Evolutionary conservation across 1,139 yeast genomes (phyloP).

Genomic region (Pichia sp.): DNA sequence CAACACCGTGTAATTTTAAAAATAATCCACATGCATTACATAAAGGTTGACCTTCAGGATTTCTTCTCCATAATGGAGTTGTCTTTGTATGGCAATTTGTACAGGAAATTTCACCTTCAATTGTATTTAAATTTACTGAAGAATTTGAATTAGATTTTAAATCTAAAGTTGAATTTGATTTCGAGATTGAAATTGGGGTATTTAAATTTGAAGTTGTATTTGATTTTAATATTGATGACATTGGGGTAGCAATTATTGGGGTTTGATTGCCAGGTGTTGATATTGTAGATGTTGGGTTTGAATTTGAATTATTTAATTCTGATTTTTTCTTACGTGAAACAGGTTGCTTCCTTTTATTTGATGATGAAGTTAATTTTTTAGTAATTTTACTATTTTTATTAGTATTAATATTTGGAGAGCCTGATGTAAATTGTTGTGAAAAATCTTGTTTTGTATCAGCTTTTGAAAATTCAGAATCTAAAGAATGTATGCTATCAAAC

Average conservation of each 20-base stretch:
- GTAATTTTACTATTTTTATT: not conserved
- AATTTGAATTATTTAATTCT: not conserved
- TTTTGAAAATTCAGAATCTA: not conserved
- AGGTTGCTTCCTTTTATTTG: not conserved
- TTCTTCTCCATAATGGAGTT: slow-evolving; percentile 93
- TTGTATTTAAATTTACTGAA: not conserved
- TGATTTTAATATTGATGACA: not conserved
- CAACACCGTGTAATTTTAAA: slow-evolving; percentile 86
- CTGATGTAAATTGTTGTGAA: not conserved
- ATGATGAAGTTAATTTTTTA: not conserved
- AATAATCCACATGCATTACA: slow-evolving; percentile 96
- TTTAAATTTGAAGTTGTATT: not conserved
- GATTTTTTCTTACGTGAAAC: not conserved
- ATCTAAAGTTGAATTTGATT: not conserved
- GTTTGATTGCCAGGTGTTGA: not conserved
- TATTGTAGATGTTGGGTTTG: not conserved
- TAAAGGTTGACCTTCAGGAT: slow-evolving; percentile 84
- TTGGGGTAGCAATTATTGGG: not conserved
- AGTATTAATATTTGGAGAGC: not conserved
- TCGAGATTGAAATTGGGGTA: not conserved
- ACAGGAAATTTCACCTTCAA: slow-evolving; percentile 37
- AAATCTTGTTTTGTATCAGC: not conserved
- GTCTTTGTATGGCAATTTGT: slow-evolving; percentile 89
- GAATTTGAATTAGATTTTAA: not conserved
- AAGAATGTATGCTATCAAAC: slow-evolving; percentile 16